These are phyloP conservation scores for Priceomyces castillae DNA, from an alignment of 805 yeast species.

Conservation along the genomic window DNA sequence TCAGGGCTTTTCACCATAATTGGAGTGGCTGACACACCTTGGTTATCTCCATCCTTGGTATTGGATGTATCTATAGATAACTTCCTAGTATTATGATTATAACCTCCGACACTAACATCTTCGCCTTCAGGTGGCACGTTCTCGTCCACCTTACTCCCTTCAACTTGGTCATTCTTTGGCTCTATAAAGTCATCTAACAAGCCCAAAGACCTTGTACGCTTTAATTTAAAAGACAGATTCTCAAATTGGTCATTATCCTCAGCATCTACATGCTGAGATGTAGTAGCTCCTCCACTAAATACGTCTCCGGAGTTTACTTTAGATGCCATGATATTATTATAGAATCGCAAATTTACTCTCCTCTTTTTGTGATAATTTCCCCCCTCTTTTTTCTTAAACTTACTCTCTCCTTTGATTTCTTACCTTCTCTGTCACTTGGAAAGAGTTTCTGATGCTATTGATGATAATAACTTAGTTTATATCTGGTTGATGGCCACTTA, in stretches of 20 bases:
- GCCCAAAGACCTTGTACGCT: conserved; percentile 82
- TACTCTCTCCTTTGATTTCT: not conserved
- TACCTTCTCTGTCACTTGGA: not conserved
- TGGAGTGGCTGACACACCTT: conserved; percentile 10
- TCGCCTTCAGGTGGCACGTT: not conserved
- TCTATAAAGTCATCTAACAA: conserved; percentile 67
- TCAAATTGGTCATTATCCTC: conserved; percentile 67
- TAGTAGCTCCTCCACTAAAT: conserved; percentile 60
- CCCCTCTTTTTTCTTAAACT: not conserved
- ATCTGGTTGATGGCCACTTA: not conserved
- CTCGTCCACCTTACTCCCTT: conserved; percentile 9
- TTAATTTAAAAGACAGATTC: conserved; percentile 67
- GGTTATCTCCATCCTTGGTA: conserved; percentile 3
- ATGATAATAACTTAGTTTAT: not conserved
- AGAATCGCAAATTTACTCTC: conserved; percentile 1
- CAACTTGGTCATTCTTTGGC: conserved; percentile 25
- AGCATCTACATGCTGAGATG: conserved; percentile 68
- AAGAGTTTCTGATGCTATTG: not conserved
- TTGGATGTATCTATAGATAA: not conserved
- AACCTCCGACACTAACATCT: not conserved
- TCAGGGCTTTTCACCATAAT: conserved; percentile 27
- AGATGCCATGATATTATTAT: conserved; percentile 9
- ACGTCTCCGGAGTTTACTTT: conserved; percentile 19
- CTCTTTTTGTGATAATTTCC: not conserved
- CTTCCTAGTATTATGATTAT: not conserved